Evolutionary conservation across 306 rosid genomes (phyloP).

Genomic region (Casuarina glauca): DNA sequence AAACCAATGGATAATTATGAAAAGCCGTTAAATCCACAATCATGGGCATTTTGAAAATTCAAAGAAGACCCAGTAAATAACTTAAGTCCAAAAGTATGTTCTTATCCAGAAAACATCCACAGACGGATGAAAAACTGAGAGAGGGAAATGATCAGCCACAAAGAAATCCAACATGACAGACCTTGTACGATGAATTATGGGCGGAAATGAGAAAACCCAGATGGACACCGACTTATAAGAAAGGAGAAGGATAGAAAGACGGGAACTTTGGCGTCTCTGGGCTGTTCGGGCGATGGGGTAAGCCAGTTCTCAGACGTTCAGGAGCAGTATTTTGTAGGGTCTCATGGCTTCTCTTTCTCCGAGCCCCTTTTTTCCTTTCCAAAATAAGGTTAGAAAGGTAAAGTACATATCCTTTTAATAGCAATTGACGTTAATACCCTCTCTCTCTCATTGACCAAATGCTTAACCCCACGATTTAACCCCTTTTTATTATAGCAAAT

Average conservation of each 20-base stretch:
- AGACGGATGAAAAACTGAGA: not conserved
- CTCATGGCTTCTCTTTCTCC: not conserved
- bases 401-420: not conserved
- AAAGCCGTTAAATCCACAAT: not conserved
- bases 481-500: too few species aligned
- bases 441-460: constrained; percentile 14
- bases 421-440: constrained; percentile 26
- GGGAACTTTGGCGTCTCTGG: not conserved
- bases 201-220: constrained; percentile 6
- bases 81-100: not conserved
- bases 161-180: constrained; percentile 2
- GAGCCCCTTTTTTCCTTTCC: not conserved
- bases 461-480: too few species aligned
- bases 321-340: constrained; percentile 20
- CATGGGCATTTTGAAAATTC: constrained; percentile 12
- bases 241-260: not conserved
- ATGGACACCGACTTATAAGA: not conserved
- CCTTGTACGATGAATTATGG: constrained; percentile 10
- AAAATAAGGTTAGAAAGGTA: constrained; percentile 7
- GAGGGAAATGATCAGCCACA: not conserved
- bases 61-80: constrained; percentile 9
- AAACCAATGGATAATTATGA: not conserved
- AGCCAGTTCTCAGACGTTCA: constrained; percentile 19
- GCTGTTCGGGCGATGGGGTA: constrained; percentile 20
- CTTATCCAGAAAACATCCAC: not conserved